Evolutionary conservation across 208 protist genomes (phyloP), one percentile per base, ranked within the genome.

Genomic region (Leishmania arabica): DNA sequence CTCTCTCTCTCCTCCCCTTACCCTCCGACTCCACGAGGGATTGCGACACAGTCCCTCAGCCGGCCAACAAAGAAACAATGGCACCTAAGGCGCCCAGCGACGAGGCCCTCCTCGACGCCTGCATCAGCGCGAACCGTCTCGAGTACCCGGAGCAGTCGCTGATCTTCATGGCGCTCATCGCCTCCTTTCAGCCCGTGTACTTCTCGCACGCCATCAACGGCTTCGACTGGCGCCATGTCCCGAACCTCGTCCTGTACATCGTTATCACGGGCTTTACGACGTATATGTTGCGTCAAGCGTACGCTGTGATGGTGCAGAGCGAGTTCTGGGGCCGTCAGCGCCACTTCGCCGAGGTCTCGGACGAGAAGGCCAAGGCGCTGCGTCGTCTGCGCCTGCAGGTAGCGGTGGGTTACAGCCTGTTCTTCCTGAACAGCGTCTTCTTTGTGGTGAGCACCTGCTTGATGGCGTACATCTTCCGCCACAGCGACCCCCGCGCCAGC

Each of bases 291-390:
- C 73, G 82, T 65, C 88, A 97, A 88, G 93, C 93, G 62, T 98
- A 98, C 83, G 88, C 71, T 34, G 90, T 96, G 69, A 98, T 98
- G 95, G 86, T 97, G 34, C 89, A 92, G 77, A 97, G 91, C 64
- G 92, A 95, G 81, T 98, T 98, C 89, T 96, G 93, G 93, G 82
- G 86, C 42, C 93, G 93, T n/a, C 95, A 98, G 87, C 90, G 91
- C 27, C 93, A 98, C 91, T 96, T 94, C 83, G 69, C 80, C 21
- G 95, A 97, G 79, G 92, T 95, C 19, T 81, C 84, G 60, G 69
- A 75, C 13, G 91, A 95, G 75, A 84, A 90, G 68, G 86, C 89
- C 76, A 91, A 90, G 79, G 49, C 81, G 27, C 88, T 98, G 75
- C 93, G 93, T 40, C 87, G 89, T 37, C 88, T 95, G 73, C 93